Conservation (phyloP, 2,329 filamentous ascomycete species). For the Colletotrichum spaethianum region DNA sequence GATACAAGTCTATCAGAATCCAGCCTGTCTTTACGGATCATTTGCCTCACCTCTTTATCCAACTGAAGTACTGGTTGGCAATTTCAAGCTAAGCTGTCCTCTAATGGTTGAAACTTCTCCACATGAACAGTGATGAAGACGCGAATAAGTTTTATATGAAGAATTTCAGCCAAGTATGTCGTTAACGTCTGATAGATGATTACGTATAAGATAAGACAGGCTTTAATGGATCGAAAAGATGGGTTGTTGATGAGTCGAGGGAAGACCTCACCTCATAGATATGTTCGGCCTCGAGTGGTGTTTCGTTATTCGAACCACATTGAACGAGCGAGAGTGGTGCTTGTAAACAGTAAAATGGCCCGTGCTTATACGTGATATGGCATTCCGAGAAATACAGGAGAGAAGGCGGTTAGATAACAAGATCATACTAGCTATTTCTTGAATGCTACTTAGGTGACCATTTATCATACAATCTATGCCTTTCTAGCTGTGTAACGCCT, state of each 20-base stretch:
- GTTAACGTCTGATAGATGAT: background rate
- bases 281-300: background rate
- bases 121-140: background rate
- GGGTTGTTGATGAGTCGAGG: background rate
- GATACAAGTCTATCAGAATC: background rate
- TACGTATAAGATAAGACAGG: background rate
- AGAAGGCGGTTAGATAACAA: too few relatives aligned
- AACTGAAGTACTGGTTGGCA: background rate
- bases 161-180: background rate
- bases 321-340: background rate
- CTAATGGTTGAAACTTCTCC: background rate
- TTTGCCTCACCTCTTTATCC: background rate
- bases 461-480: background rate
- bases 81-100: background rate
- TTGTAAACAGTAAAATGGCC: background rate
- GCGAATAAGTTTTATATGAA: background rate
- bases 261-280: background rate
- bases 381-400: too few relatives aligned
- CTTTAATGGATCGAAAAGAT: background rate
- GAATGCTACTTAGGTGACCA: background rate
- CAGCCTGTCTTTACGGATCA: background rate
- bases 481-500: background rate
- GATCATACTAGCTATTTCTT: too few relatives aligned
- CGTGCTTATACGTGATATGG: background rate
- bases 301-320: background rate